Evolutionary conservation across 1,284 basidiomycete genomes (phyloP).

Genomic region (Irpex lacteus): DNA sequence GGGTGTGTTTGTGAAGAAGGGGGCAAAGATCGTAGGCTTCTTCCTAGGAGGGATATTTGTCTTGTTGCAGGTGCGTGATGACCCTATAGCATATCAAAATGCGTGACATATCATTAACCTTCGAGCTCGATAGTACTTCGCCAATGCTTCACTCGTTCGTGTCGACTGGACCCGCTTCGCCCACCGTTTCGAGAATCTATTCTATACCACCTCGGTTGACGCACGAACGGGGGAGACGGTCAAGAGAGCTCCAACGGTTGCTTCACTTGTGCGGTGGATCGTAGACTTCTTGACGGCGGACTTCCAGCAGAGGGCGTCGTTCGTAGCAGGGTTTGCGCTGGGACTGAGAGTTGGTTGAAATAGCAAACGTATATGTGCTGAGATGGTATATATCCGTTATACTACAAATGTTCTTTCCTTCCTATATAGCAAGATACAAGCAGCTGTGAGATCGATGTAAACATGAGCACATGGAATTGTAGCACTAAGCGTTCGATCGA

Average conservation of each 20-base stretch:
- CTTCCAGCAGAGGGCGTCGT: conserved; percentile 84
- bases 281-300: conserved; percentile 89
- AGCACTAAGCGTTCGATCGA: not conserved
- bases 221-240: conserved; percentile 34
- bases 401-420: not conserved
- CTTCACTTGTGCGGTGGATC: conserved; percentile 68
- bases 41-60: conserved; percentile 85
- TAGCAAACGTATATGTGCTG: no score
- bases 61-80: conserved; percentile 81
- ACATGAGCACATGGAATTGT: not conserved
- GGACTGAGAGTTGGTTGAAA: conserved; percentile 54
- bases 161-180: conserved; percentile 76
- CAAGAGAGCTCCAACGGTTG: conserved; percentile 57
- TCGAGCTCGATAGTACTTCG: conserved; percentile 60
- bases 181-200: conserved; percentile 68
- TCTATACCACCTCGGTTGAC: conserved; percentile 58
- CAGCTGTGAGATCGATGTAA: no score
- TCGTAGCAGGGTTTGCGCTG: conserved; percentile 67
- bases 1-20: conserved; percentile 94
- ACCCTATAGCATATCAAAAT: no score
- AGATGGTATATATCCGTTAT: no score
- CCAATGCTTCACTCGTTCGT: conserved; percentile 64
- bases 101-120: conserved; percentile 2
- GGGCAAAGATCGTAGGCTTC: conserved; percentile 81
- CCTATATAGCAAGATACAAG: no score